Conservation (phyloP, 257 asterid species). For the Mitragyna speciosa region DNA sequence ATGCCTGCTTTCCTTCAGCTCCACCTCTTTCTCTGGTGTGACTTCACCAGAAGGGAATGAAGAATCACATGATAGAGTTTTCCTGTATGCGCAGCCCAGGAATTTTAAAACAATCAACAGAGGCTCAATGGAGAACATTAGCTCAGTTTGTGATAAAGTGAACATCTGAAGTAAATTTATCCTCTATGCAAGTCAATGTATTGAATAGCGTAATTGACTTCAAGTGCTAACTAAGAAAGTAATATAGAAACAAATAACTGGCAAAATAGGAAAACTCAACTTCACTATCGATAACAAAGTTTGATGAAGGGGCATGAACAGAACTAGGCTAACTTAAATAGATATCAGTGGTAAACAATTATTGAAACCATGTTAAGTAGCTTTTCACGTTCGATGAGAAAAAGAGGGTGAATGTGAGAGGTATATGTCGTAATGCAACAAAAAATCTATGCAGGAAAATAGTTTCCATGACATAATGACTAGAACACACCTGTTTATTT, state of each 20-base stretch:
- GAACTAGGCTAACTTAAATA: background rate
- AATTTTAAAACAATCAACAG: background rate
- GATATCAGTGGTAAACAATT: background rate
- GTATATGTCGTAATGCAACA: background rate
- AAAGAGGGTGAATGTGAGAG: background rate
- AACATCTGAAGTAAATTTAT: background rate
- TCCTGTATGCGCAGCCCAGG: background rate
- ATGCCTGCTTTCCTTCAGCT: background rate
- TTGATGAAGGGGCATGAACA: background rate
- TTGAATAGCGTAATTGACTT: background rate
- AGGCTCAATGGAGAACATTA: background rate
- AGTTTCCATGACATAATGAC: background rate
- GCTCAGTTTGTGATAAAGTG: background rate
- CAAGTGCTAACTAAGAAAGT: background rate
- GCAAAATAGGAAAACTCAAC: background rate
- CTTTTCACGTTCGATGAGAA: background rate
- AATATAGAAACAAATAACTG: background rate
- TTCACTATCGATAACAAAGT: background rate
- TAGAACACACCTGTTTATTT: slow-evolving; percentile 13
- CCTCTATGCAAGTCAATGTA: background rate
- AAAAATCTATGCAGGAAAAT: background rate
- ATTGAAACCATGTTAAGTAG: background rate
- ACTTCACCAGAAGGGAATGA: slow-evolving; percentile 2
- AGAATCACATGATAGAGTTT: background rate
- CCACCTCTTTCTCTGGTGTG: slow-evolving; percentile 1